Evolutionary conservation across 768 basidiomycete genomes (phyloP).

Genomic region (Mycena kentingensis): DNA sequence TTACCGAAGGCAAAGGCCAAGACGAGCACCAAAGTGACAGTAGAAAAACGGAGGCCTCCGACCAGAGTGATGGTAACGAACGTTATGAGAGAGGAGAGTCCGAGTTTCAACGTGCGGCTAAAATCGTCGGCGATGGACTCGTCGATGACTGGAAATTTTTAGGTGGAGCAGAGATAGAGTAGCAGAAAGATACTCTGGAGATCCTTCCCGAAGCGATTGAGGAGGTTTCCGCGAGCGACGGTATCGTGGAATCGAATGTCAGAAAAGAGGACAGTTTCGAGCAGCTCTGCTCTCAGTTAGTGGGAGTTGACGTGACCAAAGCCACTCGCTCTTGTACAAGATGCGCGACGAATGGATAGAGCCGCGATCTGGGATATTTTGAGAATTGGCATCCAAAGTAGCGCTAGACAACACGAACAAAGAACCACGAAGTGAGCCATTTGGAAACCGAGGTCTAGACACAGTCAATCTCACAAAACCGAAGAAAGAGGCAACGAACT

Average conservation of each 20-base stretch:
- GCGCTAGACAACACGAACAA: slow-evolving; percentile 45
- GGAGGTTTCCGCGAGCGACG: slow-evolving; percentile 74
- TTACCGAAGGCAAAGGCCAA: slow-evolving; percentile 69
- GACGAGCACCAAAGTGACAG: slow-evolving; percentile 57
- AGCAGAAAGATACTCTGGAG: slow-evolving; percentile 61
- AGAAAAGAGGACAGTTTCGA: slow-evolving; percentile 82
- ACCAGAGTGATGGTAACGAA: slow-evolving; percentile 71
- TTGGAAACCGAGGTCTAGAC: slow-evolving; percentile 17
- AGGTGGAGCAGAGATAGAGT: slow-evolving; percentile 13
- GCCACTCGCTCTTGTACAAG: slow-evolving; percentile 63
- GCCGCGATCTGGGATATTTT: slow-evolving; percentile 52
- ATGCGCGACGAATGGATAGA: slow-evolving; percentile 76
- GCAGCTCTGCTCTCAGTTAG: slow-evolving; percentile 45
- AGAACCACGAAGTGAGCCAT: slow-evolving; percentile 65
- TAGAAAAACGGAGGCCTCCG: slow-evolving; percentile 75
- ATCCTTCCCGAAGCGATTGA: slow-evolving; percentile 87
- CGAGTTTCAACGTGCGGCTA: slow-evolving; percentile 63
- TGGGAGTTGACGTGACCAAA: background rate
- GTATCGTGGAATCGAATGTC: slow-evolving; percentile 92
- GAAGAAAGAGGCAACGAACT: slow-evolving; percentile 42
- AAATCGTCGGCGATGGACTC: slow-evolving; percentile 82
- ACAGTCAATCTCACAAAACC: background rate
- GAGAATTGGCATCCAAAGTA: slow-evolving; percentile 1
- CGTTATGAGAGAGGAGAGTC: background rate
- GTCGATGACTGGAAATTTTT: slow-evolving; percentile 60